phyloP scores from a whole-genome alignment of 176 grass and related monocot species.

The Oryza rufipogon region DNA sequence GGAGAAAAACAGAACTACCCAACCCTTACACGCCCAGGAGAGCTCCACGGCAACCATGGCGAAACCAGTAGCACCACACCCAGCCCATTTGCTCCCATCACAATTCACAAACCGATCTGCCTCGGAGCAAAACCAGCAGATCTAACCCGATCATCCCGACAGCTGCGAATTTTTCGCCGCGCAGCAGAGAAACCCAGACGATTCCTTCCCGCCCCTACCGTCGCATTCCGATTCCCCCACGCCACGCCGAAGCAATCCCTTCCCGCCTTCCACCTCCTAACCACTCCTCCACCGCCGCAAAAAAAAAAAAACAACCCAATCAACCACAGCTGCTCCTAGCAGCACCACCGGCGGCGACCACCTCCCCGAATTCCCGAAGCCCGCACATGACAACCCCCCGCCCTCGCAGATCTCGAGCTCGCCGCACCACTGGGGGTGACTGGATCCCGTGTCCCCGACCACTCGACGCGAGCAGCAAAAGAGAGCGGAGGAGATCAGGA shows the following conservation, averaged over 20 bases:
- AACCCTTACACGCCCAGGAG: background rate
- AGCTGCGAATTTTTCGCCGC: background rate
- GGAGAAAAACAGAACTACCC: background rate
- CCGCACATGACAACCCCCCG: background rate
- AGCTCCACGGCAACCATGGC: background rate
- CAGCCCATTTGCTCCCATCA: background rate
- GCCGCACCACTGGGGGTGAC: slow-evolving; percentile 31
- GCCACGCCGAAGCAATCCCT: slow-evolving; percentile 35
- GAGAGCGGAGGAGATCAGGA: background rate
- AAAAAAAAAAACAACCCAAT: background rate
- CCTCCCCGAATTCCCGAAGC: background rate
- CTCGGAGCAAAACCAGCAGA: slow-evolving; percentile 10
- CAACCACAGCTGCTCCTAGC: background rate
- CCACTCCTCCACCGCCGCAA: slow-evolving; percentile 38
- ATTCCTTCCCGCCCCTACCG: background rate
- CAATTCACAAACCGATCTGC: background rate
- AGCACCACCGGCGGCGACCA: background rate
- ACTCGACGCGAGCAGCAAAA: background rate
- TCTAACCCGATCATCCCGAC: slow-evolving; percentile 24
- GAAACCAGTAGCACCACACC: background rate
- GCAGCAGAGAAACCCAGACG: background rate
- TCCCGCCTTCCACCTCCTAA: background rate
- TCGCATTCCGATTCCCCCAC: slow-evolving; percentile 18
- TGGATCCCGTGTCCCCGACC: slow-evolving; percentile 33
- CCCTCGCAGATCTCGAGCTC: slow-evolving; percentile 44